Conservation (phyloP, 148 eudicot species). For the Camellia sinensis region DNA sequence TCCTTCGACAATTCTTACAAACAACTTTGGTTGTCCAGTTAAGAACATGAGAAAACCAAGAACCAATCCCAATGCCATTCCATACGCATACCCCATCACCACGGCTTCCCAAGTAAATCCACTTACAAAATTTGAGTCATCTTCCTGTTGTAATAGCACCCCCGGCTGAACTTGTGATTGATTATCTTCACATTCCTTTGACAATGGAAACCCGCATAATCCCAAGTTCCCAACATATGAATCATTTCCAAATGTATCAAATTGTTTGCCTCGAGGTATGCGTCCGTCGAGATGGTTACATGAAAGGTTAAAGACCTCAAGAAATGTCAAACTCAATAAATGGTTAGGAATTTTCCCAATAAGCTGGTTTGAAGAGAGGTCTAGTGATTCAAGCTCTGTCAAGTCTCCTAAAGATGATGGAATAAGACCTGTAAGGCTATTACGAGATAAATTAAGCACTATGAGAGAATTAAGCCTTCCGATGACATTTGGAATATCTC, state of each 20-base stretch:
- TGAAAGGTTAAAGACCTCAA: not conserved
- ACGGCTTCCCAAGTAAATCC: too few species aligned
- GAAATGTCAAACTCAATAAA: not conserved
- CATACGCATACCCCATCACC: too few species aligned
- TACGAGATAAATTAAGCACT: slow-evolving; percentile 17
- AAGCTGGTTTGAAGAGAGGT: slow-evolving; percentile 17
- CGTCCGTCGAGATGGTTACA: not conserved
- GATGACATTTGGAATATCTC: slow-evolving; percentile 10
- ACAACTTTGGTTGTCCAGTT: too few species aligned
- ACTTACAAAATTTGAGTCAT: too few species aligned
- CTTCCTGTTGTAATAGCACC: too few species aligned
- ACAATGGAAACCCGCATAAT: not conserved
- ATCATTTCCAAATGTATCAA: not conserved
- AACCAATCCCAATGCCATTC: too few species aligned
- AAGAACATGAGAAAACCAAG: too few species aligned
- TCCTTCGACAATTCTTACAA: too few species aligned
- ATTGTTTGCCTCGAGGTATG: not conserved
- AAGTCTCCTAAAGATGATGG: slow-evolving; percentile 17
- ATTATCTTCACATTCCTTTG: not conserved
- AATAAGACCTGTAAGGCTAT: slow-evolving; percentile 14
- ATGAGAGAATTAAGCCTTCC: slow-evolving; percentile 13
- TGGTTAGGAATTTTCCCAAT: not conserved
- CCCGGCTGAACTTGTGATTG: not conserved
- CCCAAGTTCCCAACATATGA: not conserved
- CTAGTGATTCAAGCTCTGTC: not conserved